Percentiles rank a stretch among this genome's conserved stretches.
phyloP scores from a whole-genome alignment of 768 basidiomycete genomes.

The Floccularia luteovirens region DNA sequence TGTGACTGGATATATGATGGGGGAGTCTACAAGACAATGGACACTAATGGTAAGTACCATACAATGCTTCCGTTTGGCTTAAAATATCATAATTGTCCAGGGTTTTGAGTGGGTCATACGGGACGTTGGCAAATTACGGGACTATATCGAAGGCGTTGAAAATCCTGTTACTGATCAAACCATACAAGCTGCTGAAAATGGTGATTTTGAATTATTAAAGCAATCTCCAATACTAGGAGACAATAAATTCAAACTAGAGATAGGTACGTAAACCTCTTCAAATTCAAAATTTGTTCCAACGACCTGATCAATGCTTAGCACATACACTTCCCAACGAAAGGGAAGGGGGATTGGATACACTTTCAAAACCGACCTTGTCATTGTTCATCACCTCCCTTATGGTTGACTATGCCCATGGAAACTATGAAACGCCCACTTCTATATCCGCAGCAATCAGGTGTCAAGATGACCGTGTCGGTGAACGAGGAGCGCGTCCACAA shows the following conservation, averaged over 20 bases:
- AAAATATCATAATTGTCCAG: constrained; percentile 28
- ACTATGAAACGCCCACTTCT: constrained; percentile 53
- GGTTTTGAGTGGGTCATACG: constrained; percentile 70
- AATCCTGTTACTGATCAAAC: constrained; percentile 19
- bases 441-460: constrained; percentile 72
- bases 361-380: constrained; percentile 37
- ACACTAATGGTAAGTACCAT: constrained; percentile 44
- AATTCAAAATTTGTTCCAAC: not conserved
- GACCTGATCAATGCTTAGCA: not conserved
- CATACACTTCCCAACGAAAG: constrained; percentile 15
- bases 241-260: constrained; percentile 65
- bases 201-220: constrained; percentile 54
- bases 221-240: constrained; percentile 64
- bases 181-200: constrained; percentile 20
- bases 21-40: constrained; percentile 55
- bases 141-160: constrained; percentile 44
- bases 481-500: constrained; percentile 55
- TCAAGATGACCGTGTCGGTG: constrained; percentile 50
- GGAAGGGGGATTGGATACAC: constrained; percentile 12
- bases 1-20: constrained; percentile 21
- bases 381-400: constrained; percentile 62
- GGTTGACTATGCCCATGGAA: constrained; percentile 50
- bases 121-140: constrained; percentile 46
- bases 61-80: too few relatives aligned
- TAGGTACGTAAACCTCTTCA: constrained; percentile 31